These are phyloP conservation scores for Alternaria metachromatica DNA, from an alignment of 2,329 filamentous ascomycete species.

Conservation along the genomic window DNA sequence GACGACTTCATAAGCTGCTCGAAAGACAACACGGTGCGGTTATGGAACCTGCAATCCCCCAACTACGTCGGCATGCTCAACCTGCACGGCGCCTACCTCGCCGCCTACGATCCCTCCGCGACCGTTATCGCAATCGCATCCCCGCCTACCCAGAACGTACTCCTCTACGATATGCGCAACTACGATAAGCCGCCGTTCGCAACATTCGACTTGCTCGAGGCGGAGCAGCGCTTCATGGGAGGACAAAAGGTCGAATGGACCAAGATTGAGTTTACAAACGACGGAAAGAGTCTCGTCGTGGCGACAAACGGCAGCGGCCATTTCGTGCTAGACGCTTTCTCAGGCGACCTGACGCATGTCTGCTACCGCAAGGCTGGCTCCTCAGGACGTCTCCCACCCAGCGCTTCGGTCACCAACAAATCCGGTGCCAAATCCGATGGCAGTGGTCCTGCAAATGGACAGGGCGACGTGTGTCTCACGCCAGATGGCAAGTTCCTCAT, in stretches of 20 bases:
- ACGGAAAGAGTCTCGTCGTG: constrained; percentile 85
- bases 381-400: constrained; percentile 56
- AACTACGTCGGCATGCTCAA: constrained; percentile 81
- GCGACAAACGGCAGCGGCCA: constrained; percentile 85
- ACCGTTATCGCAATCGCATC: constrained; percentile 90
- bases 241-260: constrained; percentile 74
- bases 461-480: constrained; percentile 84
- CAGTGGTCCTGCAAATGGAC: constrained; percentile 49
- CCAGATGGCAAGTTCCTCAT: constrained; percentile 90
- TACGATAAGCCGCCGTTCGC: constrained; percentile 91
- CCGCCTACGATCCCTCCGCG: constrained; percentile 90
- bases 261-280: constrained; percentile 93
- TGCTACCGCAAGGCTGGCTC: constrained; percentile 58
- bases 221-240: constrained; percentile 58
- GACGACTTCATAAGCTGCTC: constrained; percentile 94
- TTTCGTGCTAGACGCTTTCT: constrained; percentile 92
- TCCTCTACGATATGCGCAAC: constrained; percentile 92
- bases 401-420: constrained; percentile 55
- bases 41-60: constrained; percentile 87
- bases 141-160: constrained; percentile 76
- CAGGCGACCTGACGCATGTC: constrained; percentile 78
- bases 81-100: constrained; percentile 79
- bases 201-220: constrained; percentile 78
- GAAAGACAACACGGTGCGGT: constrained; percentile 85
- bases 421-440: constrained; percentile 59